Evolutionary conservation across 2,329 filamentous ascomycete genomes (phyloP), one percentile per base, ranked within the genome.

Genomic region (Purpureocillium lavendulum): DNA sequence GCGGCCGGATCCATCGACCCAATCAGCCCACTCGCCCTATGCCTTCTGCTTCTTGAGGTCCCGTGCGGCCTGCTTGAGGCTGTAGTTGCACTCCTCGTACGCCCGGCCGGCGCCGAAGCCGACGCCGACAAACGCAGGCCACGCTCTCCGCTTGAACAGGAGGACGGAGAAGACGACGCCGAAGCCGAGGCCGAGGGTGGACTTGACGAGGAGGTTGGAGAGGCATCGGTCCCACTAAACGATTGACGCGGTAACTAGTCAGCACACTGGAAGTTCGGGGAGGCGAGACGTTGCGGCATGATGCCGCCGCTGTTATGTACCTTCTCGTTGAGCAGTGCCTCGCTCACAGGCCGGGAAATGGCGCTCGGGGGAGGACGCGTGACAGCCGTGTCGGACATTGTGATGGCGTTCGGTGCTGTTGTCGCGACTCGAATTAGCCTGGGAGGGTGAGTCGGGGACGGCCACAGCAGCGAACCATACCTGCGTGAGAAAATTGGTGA

Each of bases 291-390:
- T n/a, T n/a, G n/a, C n/a, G 10, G 21, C 21, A 26, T 26, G 21
- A 6, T 5, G 21, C 21, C 6, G 21, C 21, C 21, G 21, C 21
- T 26, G 29, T 13, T 12, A 30, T 14, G 49, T 80, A 96, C 92
- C 88, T 98, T 98, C 71, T 98, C 92, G 69, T 97, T 97, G 60
- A 98, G 79, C 57, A 98, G 80, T 59, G 90, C 87, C 75, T 98
- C 92, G 75, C 90, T 97, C 69, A 96, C 84, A 49, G 92, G 90
- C 66, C 87, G 80, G 64, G 83, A 75, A 61, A 84, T 75, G 49
- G 78, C 73, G 63, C 75, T 73, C 54, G 80, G 73, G 49, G 74
- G 65, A 56, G 76, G 66, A 60, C 56, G 54, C 47, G 52, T 47
- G 45, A 57, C 51, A 43, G 56, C 52, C 72, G 69, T 69, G 55